Evolutionary conservation across 2,329 filamentous ascomycete species (phyloP), one percentile per base, ranked within the genome.

Genomic region (Madurella fahalii): DNA sequence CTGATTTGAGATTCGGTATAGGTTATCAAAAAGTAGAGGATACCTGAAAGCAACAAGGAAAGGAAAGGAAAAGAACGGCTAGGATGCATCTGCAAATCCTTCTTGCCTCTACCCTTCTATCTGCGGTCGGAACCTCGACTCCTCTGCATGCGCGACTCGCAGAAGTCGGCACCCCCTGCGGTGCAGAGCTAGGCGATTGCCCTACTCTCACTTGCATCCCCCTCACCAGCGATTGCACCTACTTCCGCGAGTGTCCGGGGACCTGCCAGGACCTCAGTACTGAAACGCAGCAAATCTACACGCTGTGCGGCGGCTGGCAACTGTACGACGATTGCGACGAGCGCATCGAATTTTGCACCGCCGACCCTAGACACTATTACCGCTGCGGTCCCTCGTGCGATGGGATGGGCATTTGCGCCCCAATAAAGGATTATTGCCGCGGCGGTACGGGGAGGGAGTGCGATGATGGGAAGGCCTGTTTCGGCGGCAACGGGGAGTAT

Each of bases 251-350:
- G 2, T 58, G 56, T 20, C 49, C 37, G 2, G 56, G 56, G 4
- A 60, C 56, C 9, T 60, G 58, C 48, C 58, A 54, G 13, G 12
- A 41, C 9, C 25, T 58, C 34, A 46, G 56, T 48, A 17, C 47
- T 44, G 18, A 50, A 25, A 5, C 25, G 12, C 50, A 56, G 9
- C 34, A 48, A 13, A 44, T 58, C 39, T 60, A 60, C 58, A 56
- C 50, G 5, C 45, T 54, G 9, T 60, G 56, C 46, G 58, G 53
- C 9, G 56, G 58, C 4, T 60, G 56, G 56, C 20, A 25, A 3
- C 17, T 52, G 11, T 18, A 40, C 3, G 56, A 58, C 40, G 53
- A 60, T 45, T 60, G 58, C 48, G 45, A 58, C 48, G 58, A 60
- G 45, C 25, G 48, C 9, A 5, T 40, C 17, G 58, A 60, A 39